Base-by-base conservation (phyloP, 2,329 filamentous ascomycete species). In the Neonectria ditissima region DNA sequence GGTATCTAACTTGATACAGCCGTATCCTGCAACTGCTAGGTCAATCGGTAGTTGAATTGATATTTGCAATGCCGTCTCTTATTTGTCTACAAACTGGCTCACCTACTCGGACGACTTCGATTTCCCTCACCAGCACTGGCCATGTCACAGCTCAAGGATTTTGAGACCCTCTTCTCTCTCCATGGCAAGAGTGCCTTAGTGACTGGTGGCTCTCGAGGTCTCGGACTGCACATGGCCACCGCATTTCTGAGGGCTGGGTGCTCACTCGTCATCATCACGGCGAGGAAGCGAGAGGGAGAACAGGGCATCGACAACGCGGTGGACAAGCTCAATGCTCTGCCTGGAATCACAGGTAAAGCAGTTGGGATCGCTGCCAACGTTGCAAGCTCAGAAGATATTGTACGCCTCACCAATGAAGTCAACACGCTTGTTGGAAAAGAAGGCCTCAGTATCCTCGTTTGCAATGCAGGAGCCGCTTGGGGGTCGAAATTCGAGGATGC, bases 401-500 rank as follows among this genome's bases (percentile, higher is more conserved):
- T 88, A 53, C 79, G 85, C 5, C 79, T 92, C 22, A 87, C 88
- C 2, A 79, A 66, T 78, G 30, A 88, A 87, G 75, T 88, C 86
- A 34, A 77, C 75, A 66, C 65, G 84, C 87, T 79, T 80, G 87
- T 69, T 85, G 88, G 47, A 80, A 87, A 68, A 81, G 66, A 87
- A 71, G 85, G 75, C 5, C 69, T 92, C 30, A 87, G 91, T 73
- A 90, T 92, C 50, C 77, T 92, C 48, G 88, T 92, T 66, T 90
- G 89, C 10, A 92, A 92, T 73, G 90, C 90, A 0, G 90, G 90
- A 5, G 89, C 90, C 1, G 89, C 88, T 3, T 93, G 90, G 90
- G 90, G 90, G 4, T 86, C 84, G 61, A 80, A 81, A 26, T 92
- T 92, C 69, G 89, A 92, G 65, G 76, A 86, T 82, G 65, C 88